Conservation (phyloP, 129 eudicot species). For the Tagetes patula region DNA sequence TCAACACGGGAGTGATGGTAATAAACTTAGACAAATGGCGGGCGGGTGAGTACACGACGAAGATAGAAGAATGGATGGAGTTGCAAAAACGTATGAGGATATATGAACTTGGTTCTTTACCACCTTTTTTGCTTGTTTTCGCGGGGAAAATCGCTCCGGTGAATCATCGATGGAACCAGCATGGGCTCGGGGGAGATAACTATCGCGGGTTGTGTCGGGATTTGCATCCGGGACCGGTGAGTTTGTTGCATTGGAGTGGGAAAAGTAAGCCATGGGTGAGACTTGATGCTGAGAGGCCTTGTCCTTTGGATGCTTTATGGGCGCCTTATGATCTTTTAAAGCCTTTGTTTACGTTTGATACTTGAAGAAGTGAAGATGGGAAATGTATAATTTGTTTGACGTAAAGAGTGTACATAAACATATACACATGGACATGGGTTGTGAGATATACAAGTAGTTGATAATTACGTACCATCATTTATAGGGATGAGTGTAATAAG, state of each 20-base stretch:
- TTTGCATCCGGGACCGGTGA: constrained; percentile 67
- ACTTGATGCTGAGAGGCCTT: constrained; percentile 43
- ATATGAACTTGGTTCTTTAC: constrained; percentile 54
- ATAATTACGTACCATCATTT: not conserved
- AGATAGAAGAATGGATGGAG: constrained; percentile 67
- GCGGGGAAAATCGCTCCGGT: constrained; percentile 57
- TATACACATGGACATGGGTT: constrained; percentile 4
- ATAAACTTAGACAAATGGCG: constrained; percentile 50
- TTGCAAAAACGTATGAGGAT: constrained; percentile 54
- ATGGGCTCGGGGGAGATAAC: constrained; percentile 65
- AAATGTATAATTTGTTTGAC: constrained; percentile 1
- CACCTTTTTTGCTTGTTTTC: constrained; percentile 55
- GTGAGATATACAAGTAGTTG: not conserved
- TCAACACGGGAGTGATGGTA: constrained; percentile 70
- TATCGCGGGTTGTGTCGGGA: constrained; percentile 53
- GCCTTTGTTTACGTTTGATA: constrained; percentile 37
- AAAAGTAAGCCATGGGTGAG: constrained; percentile 49
- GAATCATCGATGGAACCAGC: constrained; percentile 66
- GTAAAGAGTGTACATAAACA: constrained; percentile 3
- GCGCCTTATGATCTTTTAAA: constrained; percentile 46
- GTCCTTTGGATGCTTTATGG: constrained; percentile 47
- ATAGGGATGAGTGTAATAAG: not conserved
- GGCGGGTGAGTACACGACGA: constrained; percentile 39
- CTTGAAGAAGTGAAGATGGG: constrained; percentile 17
- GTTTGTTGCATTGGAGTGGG: constrained; percentile 54